Conservation (phyloP, 2,329 filamentous ascomycete genomes). For the Ascochyta clinopodiicola region DNA sequence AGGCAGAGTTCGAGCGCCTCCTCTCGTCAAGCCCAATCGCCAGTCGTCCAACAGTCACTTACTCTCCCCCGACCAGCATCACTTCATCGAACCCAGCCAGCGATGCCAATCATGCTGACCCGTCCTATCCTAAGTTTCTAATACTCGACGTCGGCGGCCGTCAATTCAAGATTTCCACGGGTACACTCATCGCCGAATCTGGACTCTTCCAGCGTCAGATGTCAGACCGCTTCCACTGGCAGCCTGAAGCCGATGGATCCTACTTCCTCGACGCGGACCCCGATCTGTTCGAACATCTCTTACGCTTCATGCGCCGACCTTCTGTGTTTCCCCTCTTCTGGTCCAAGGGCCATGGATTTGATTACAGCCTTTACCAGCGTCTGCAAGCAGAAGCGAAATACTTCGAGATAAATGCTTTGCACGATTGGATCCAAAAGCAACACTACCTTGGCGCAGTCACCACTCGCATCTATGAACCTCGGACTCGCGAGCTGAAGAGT, state of each 20-base stretch:
- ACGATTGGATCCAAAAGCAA: constrained; percentile 39
- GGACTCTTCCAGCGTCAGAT: constrained; percentile 14
- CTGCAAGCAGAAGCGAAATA: constrained; percentile 45
- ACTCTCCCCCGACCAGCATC: too few species aligned
- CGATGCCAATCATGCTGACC: background rate
- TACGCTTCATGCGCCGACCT: constrained; percentile 31
- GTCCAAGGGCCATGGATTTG: constrained; percentile 34
- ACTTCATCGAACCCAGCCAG: too few species aligned
- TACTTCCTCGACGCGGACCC: constrained; percentile 52
- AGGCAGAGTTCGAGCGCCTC: too few species aligned
- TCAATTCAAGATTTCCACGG: constrained; percentile 15
- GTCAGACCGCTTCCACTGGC: constrained; percentile 10
- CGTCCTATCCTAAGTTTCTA: constrained; percentile 9
- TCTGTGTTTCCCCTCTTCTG: constrained; percentile 44
- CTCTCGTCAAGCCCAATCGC: too few species aligned
- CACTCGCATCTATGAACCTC: background rate
- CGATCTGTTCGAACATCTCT: constrained; percentile 38
- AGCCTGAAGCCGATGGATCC: constrained; percentile 30
- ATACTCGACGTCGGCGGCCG: constrained; percentile 26
- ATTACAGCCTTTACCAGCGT: constrained; percentile 44
- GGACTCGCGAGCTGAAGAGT: background rate
- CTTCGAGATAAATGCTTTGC: constrained; percentile 41
- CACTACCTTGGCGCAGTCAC: constrained; percentile 31
- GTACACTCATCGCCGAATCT: constrained; percentile 17
- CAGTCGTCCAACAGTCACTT: too few species aligned